Evolutionary conservation across 2,329 filamentous ascomycete species (phyloP).

Genomic region (Aspergillus japonicus): DNA sequence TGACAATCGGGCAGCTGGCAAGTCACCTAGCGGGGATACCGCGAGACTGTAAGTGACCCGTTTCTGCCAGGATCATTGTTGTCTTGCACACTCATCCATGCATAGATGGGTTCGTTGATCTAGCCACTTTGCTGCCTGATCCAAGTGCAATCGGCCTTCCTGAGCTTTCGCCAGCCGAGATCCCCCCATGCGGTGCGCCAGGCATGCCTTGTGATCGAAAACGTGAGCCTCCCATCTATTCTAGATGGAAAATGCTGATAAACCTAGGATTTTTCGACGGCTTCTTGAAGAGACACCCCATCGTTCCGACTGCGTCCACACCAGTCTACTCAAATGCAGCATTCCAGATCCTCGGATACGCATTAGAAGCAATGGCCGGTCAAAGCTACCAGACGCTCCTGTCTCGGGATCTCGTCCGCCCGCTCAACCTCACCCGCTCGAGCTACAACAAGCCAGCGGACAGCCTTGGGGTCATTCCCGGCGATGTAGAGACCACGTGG

Average conservation of each 20-base stretch:
- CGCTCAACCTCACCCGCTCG: conserved; percentile 41
- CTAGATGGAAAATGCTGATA: conserved; percentile 2
- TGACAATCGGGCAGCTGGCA: conserved; percentile 41
- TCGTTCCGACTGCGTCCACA: conserved; percentile 31
- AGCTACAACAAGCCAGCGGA: conserved; percentile 22
- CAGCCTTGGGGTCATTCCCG: conserved; percentile 38
- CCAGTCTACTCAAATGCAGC: conserved; percentile 39
- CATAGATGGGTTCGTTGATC: neutral
- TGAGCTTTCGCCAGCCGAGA: neutral
- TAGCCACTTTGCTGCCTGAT: neutral
- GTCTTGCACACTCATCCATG: neutral
- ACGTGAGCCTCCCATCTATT: conserved; percentile 25
- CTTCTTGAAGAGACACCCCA: conserved; percentile 31
- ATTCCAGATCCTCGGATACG: conserved; percentile 39
- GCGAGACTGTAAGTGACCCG: neutral
- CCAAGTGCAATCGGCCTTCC: neutral
- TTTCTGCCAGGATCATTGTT: neutral
- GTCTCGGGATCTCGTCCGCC: conserved; percentile 36
- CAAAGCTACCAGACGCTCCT: conserved; percentile 38
- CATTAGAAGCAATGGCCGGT: conserved; percentile 41
- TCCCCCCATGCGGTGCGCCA: neutral
- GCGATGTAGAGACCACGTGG: conserved; percentile 19
- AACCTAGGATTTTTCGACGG: conserved; percentile 37
- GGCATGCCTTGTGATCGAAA: conserved; percentile 24
- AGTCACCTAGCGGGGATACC: conserved; percentile 39